phyloP scores from a whole-genome alignment of 2,329 filamentous ascomycete genomes.

The Lachnum nothofagi region DNA sequence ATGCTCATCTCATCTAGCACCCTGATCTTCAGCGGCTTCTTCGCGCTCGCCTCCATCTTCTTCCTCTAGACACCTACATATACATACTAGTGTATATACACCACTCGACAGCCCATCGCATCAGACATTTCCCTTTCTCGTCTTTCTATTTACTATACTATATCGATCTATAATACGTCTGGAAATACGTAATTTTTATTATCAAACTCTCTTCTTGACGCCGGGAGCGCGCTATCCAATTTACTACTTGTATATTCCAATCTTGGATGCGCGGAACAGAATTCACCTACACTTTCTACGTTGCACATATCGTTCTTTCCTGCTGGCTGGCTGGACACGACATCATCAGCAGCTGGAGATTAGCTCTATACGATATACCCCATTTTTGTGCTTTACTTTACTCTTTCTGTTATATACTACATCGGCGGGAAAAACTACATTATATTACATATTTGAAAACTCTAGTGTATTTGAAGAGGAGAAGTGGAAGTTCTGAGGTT shows the following conservation, averaged over 20 bases:
- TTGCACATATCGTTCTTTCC: background rate
- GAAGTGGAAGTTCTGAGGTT: no score
- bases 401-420: no score
- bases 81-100: background rate
- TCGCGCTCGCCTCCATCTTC: slow-evolving; percentile 20
- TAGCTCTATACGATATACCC: no score
- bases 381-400: no score
- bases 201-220: background rate
- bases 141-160: slow-evolving; percentile 8
- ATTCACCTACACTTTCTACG: background rate
- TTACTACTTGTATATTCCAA: background rate
- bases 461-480: no score
- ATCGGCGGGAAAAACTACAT: no score
- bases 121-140: slow-evolving; percentile 2
- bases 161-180: slow-evolving; percentile 28
- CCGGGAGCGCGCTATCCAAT: background rate
- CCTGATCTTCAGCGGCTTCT: slow-evolving; percentile 16
- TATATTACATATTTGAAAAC: no score
- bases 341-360: no score
- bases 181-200: slow-evolving; percentile 28
- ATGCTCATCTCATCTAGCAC: slow-evolving; percentile 17
- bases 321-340: background rate
- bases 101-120: background rate
- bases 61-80: slow-evolving; percentile 18
- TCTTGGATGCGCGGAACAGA: background rate